These are phyloP conservation scores for Termitomyces sp. DNA, from an alignment of 768 basidiomycete genomes.

Conservation along the genomic window DNA sequence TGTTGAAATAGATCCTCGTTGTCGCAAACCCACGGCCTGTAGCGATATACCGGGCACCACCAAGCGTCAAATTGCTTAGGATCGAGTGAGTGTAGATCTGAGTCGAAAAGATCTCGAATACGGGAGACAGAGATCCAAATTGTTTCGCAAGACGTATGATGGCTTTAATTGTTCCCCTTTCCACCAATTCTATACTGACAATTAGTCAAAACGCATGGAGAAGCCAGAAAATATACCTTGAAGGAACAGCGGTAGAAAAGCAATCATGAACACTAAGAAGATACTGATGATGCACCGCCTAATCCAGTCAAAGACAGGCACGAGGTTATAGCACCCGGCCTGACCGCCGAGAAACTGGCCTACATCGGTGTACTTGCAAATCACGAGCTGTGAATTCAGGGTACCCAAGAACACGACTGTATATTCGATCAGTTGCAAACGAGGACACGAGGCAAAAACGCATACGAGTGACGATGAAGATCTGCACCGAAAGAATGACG, in stretches of 20 bases:
- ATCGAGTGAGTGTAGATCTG: constrained; percentile 99
- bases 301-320: constrained; percentile 94
- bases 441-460: constrained; percentile 13
- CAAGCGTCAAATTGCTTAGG: constrained; percentile 93
- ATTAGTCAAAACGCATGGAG: constrained; percentile 9
- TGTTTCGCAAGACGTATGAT: constrained; percentile 90
- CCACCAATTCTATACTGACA: constrained; percentile 70
- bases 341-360: constrained; percentile 75
- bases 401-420: constrained; percentile 94
- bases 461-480: constrained; percentile 89
- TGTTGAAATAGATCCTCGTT: constrained; percentile 89
- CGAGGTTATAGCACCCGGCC: constrained; percentile 89
- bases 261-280: constrained; percentile 97
- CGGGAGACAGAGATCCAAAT: constrained; percentile 87
- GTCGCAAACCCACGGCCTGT: constrained; percentile 99
- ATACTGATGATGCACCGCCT: constrained; percentile 95
- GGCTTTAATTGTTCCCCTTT: constrained; percentile 90
- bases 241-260: constrained; percentile 90
- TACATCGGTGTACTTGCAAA: constrained; percentile 73
- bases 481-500: constrained; percentile 93
- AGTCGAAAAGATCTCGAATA: constrained; percentile 97
- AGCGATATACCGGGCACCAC: constrained; percentile 97
- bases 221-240: constrained; percentile 56
- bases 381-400: constrained; percentile 69
- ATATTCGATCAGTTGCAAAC: constrained; percentile 1